Evolutionary conservation across 2,329 filamentous ascomycete species (phyloP).

Genomic region (Colletotrichum sp.): DNA sequence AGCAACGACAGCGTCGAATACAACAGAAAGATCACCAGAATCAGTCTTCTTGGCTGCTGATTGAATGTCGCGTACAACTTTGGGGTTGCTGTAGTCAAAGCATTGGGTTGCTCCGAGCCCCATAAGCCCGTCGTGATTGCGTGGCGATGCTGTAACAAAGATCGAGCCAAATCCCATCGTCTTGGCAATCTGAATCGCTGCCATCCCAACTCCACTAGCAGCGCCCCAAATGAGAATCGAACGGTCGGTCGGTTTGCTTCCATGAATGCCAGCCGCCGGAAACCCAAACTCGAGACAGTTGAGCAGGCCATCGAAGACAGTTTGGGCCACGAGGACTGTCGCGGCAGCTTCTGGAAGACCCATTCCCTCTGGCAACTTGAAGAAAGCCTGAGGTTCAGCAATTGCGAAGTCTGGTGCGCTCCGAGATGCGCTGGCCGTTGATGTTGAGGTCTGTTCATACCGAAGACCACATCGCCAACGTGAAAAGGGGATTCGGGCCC

Average conservation of each 20-base stretch:
- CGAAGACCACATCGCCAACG: too few relatives aligned
- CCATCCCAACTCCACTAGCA: conserved; percentile 34
- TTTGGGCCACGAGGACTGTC: not conserved
- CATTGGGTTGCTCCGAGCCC: conserved; percentile 35
- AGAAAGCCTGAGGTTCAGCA: not conserved
- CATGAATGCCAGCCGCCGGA: not conserved
- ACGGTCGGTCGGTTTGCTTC: not conserved
- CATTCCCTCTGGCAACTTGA: not conserved
- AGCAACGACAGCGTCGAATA: not conserved
- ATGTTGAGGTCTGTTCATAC: too few relatives aligned
- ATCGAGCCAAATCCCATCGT: conserved; percentile 32
- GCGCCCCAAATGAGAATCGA: conserved; percentile 40
- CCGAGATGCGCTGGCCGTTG: too few relatives aligned
- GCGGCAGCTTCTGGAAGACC: not conserved
- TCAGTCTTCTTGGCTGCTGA: not conserved
- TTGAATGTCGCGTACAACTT: not conserved
- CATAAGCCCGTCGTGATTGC: conserved; percentile 33
- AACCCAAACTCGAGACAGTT: not conserved
- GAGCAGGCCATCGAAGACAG: too few relatives aligned
- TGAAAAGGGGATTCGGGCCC: too few relatives aligned
- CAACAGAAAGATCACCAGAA: not conserved
- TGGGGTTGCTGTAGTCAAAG: conserved; percentile 34
- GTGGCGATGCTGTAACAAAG: conserved; percentile 32
- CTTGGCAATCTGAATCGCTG: conserved; percentile 38
- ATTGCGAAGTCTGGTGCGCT: not conserved